A percentile compares a stretch with the other conserved stretches of the same genome.
Conservation (phyloP, 2,329 filamentous ascomycete genomes). For the Ophiostoma sp. region DNA sequence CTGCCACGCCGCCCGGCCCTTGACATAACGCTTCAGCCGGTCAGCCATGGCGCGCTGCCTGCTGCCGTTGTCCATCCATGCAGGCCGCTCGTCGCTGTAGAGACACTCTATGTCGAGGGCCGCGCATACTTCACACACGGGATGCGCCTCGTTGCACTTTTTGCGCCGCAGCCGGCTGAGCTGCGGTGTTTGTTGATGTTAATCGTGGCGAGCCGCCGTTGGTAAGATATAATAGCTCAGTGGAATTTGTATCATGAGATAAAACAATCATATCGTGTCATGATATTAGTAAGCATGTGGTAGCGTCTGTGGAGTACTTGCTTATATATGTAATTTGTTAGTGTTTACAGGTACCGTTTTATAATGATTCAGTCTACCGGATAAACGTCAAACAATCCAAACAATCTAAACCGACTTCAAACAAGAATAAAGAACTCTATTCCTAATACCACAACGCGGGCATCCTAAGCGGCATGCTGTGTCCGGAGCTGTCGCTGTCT, state of each 20-base stretch:
- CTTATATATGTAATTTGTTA: not conserved
- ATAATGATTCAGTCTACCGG: not conserved
- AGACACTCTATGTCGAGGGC: conserved; percentile 53
- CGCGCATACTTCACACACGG: conserved; percentile 48
- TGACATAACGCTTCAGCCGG: conserved; percentile 53
- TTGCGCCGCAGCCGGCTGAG: conserved; percentile 51
- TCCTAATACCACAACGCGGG: not conserved
- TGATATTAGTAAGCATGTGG: not conserved
- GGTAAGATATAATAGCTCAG: too few relatives aligned
- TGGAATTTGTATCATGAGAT: too few relatives aligned
- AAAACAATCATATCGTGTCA: not conserved
- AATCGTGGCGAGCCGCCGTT: not conserved
- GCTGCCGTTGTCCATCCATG: conserved; percentile 53
- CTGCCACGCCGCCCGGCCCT: conserved; percentile 47
- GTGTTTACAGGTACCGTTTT: not conserved
- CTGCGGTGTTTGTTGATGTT: conserved; percentile 31
- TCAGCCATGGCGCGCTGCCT: conserved; percentile 49
- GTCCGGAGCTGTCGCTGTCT: not conserved
- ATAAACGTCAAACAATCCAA: too few relatives aligned
- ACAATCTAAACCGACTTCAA: too few relatives aligned
- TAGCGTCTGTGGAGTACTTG: not conserved
- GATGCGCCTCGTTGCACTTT: conserved; percentile 53
- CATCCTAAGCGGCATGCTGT: not conserved
- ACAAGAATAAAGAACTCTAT: not conserved
- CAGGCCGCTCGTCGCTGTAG: conserved; percentile 48